Evolutionary conservation across 345 rosid species (phyloP), one percentile per base, ranked within the genome.

Genomic region (Euphorbia pulcherrima): DNA sequence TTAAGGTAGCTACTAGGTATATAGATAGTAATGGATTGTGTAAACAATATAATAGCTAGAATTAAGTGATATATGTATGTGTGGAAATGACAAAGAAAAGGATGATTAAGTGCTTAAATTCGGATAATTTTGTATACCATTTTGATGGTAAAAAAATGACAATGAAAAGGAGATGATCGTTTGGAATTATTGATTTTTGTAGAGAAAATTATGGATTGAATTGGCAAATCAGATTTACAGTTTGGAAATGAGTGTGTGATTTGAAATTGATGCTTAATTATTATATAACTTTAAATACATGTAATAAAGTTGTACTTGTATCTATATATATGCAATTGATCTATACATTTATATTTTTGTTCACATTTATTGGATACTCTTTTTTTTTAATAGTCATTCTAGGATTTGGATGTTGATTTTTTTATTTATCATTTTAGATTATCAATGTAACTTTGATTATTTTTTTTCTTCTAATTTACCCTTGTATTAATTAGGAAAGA

Each of bases 151-250:
- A 60, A 52, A 40, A 56, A 33, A 48, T 17, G 50, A 57, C 39
- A 64, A 2, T 0, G 16, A 56, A 37, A 37, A 3, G 18, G 47
- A 26, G 65, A 18, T 56, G 20, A 26, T 23, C 13, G 44, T 47
- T 24, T 46, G 70, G 75, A 58, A 50, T 65, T 59, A 33, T 58
- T 50, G 65, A 64, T 47, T 57, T 72, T 58, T 72, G 68, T 41
- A 64, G 69, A 57, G n/a, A 46, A 57, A 33, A 10, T 64, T 18
- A 23, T 44, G 29, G 46, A 64, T 46, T n/a, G n/a, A n/a, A n/a
- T n/a, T n/a, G n/a, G n/a, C n/a, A n/a, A n/a, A n/a, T n/a, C n/a
- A n/a, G n/a, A n/a, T n/a, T n/a, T n/a, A n/a, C n/a, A n/a, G n/a
- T n/a, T n/a, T n/a, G n/a, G n/a, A n/a, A n/a, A n/a, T n/a, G n/a